phyloP scores from a whole-genome alignment of 108 stramenopile genomes.

The Aurantiochytrium sp. region DNA sequence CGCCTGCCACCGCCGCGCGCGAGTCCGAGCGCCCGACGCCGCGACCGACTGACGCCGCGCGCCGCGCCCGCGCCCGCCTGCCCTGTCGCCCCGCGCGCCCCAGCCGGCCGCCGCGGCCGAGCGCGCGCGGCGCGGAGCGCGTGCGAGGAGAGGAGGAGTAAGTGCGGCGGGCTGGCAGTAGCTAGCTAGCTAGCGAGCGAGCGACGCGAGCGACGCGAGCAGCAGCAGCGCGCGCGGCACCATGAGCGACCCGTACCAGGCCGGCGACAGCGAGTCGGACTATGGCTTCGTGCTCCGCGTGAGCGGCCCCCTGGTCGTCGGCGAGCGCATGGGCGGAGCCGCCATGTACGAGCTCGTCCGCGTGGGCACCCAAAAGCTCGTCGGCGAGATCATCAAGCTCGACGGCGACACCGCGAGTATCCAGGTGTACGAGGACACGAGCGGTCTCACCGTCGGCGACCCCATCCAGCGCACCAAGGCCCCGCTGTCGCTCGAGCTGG shows the following conservation, averaged over 20 bases:
- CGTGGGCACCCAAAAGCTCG: slow-evolving; percentile 96
- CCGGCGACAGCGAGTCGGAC: slow-evolving; percentile 78
- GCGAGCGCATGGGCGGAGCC: slow-evolving; percentile 94
- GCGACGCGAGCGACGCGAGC: no score
- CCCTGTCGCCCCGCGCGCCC: no score
- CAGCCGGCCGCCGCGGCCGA: no score
- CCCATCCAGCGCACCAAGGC: slow-evolving; percentile 87
- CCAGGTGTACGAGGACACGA: slow-evolving; percentile 92
- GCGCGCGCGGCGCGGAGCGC: no score
- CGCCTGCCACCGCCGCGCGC: no score
- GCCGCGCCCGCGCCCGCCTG: no score
- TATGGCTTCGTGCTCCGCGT: slow-evolving; percentile 89
- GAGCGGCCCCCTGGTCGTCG: slow-evolving; percentile 88
- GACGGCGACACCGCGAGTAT: slow-evolving; percentile 98
- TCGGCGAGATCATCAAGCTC: slow-evolving; percentile 99
- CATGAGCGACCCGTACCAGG: not conserved
- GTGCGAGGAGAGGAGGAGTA: no score
- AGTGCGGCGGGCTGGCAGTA: no score
- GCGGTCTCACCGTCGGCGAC: slow-evolving; percentile 93
- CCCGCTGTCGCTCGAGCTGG: slow-evolving; percentile 93
- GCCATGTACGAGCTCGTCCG: slow-evolving; percentile 95
- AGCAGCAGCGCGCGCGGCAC: not conserved
- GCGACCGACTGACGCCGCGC: no score
- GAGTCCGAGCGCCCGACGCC: no score
- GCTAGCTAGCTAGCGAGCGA: no score